Evolutionary conservation across 2,329 filamentous ascomycete species (phyloP), one percentile per base, ranked within the genome.

Genomic region (Cylindrodendrum hubeiense): DNA sequence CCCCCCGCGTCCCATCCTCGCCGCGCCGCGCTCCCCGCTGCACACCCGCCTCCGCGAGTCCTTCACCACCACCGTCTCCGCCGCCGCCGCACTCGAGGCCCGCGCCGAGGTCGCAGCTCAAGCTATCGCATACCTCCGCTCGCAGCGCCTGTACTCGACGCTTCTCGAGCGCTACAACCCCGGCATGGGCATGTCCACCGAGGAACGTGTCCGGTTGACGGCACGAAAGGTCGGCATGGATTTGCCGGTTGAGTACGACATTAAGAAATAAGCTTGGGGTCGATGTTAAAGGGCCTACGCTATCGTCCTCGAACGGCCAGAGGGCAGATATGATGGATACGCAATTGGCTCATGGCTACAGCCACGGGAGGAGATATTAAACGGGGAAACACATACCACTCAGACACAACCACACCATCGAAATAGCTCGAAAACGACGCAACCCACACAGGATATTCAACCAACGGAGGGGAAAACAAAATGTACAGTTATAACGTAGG

Each of bases 161-260:
- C 82, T 98, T 46, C 79, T 98, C 39, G 95, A 98, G 81, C 87
- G 95, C 73, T 98, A 99, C 81, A 98, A 98, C 79, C 94, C 94
- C 0, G 94, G 95, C 19, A 93, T 97, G 89, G 88, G 89, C 71
- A 93, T 97, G 91, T 89, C 92, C 70, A 91, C 90, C 77, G 90
- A 97, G 80, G 95, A 98, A 83, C 86, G 93, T 66, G 90, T 98
- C 44, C 84, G 93, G 63, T 83, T 98, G 83, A 92, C 93, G 58
- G 96, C 96, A 9, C 85, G 94, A 80, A 89, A 93, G 77, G 94
- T 98, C 43, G 96, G 95, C 19, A 94, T 98, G 91, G 87, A 98
- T 80, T 78, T 98, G 80, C 95, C 95, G 0, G 79, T 87, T 33
- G 90, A 93, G 80, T 90, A 76, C 52, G 62, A 63, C 22, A 63